Base-by-base conservation (phyloP, 805 yeast species). In the Priceomyces carsonii region DNA sequence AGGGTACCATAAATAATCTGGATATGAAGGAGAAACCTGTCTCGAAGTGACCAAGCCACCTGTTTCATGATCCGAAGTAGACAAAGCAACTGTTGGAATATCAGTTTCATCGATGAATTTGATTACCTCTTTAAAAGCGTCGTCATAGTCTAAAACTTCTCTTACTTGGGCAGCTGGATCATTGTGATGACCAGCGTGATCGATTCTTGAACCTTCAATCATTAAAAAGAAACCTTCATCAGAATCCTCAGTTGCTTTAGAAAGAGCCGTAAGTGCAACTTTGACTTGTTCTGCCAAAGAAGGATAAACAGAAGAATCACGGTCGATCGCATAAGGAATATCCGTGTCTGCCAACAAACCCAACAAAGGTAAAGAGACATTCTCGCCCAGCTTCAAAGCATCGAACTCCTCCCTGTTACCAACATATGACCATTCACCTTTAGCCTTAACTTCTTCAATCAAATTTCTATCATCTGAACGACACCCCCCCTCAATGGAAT, bases 81-180 rank as follows among this genome's bases (percentile, higher is more conserved):
- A 79, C 26, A 90, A 69, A 26, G 87, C 74, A 29, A 84, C 68
- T 3, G 96, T 87, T 48, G 88, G 96, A 8, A 75, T 79, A 33
- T 84, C 87, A 2, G 84, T 53, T 6, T 69, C 55, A 47, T 82
- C 79, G 24, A 83, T 85, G 56, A 79, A 88, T 26, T 85, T 78
- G 35, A 77, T 61, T 2, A 82, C 95, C 8, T 86, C 84, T 42
- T 74, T 60, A 63, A 85, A 87, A 3, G 95, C 89, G 40, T 77
- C 79, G 57, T 86, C 95, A 58, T 80, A 90, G 2, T 95, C 96
- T 48, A 89, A 66, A 3, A 87, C 91, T 61, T 90, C 97, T 52
- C 89, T 74, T 5, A 86, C 95, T 64, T 89, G 96, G 6, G 96
- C 95, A 5, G 91, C 91, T 8, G 97, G 91, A 57, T 90, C 97